These are phyloP conservation scores for Dactylonectria macrodidyma DNA, from an alignment of 2,329 filamentous ascomycete species.

Conservation along the genomic window DNA sequence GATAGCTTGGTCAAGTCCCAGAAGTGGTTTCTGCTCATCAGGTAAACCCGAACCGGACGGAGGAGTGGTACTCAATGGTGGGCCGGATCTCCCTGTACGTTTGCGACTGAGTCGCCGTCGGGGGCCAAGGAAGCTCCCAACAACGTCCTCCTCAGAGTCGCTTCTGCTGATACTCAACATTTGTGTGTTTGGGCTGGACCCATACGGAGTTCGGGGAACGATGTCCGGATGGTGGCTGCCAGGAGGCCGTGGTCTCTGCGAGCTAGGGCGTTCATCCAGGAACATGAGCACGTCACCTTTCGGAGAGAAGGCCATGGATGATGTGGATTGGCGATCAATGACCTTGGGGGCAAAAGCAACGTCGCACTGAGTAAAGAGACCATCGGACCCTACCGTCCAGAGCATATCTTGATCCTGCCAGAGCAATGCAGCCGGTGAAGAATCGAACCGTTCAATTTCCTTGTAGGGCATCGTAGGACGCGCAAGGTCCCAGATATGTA, in stretches of 20 bases:
- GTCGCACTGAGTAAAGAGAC: constrained; percentile 75
- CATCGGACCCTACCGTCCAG: constrained; percentile 76
- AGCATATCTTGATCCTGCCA: constrained; percentile 77
- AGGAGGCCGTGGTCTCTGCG: constrained; percentile 59
- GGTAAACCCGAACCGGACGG: constrained; percentile 57
- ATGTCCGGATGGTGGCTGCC: constrained; percentile 53
- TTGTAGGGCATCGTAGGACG: constrained; percentile 78
- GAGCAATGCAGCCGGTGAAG: constrained; percentile 69
- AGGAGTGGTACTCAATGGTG: constrained; percentile 68
- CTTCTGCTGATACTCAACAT: constrained; percentile 71
- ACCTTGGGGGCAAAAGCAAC: constrained; percentile 74
- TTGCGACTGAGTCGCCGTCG: constrained; percentile 57
- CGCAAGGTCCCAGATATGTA: constrained; percentile 80
- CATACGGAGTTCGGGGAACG: constrained; percentile 59
- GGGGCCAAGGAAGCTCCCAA: constrained; percentile 71
- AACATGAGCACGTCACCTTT: constrained; percentile 73
- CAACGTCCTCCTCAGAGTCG: constrained; percentile 76
- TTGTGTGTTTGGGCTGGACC: constrained; percentile 64
- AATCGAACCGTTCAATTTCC: constrained; percentile 73
- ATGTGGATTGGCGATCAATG: constrained; percentile 74
- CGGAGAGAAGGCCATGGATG: constrained; percentile 73
- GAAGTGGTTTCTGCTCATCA: constrained; percentile 57
- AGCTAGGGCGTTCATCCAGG: constrained; percentile 69
- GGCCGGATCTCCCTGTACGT: constrained; percentile 62
- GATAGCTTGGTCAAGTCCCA: constrained; percentile 72